phyloP scores from a whole-genome alignment of 345 rosid species.

The Lenwebbia sp. region DNA sequence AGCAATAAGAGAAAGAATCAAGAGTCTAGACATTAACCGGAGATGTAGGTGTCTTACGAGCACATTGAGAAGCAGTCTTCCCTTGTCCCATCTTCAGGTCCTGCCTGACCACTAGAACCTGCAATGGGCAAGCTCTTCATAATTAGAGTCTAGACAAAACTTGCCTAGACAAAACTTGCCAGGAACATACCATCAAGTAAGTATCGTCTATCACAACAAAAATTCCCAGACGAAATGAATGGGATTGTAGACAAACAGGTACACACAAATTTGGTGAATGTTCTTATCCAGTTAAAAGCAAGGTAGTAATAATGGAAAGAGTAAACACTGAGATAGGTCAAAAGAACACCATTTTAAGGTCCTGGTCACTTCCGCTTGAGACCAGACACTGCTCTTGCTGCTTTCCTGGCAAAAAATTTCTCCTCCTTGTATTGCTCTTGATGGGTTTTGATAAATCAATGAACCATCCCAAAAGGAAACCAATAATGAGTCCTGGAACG shows the following conservation, averaged over 20 bases:
- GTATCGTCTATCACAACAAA: neutral
- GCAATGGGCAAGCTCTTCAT: conserved; percentile 8
- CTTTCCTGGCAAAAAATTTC: conserved; percentile 49
- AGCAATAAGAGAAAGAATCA: neutral
- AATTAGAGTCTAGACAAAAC: neutral
- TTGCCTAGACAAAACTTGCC: neutral
- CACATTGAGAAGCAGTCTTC: conserved; percentile 83
- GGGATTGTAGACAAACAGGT: neutral
- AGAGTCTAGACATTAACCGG: neutral
- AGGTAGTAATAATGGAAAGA: too few relatives aligned
- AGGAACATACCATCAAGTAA: neutral
- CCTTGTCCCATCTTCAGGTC: conserved; percentile 89
- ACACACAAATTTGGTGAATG: neutral
- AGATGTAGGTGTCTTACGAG: conserved; percentile 43
- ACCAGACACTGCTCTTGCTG: conserved; percentile 23
- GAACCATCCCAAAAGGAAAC: conserved; percentile 74
- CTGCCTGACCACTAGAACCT: conserved; percentile 89
- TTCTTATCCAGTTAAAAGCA: neutral
- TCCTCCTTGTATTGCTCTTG: conserved; percentile 31
- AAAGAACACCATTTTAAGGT: conserved; percentile 67
- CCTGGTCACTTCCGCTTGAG: conserved; percentile 34
- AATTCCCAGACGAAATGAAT: neutral
- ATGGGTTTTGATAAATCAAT: conserved; percentile 56
- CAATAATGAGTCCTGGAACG: conserved; percentile 70
- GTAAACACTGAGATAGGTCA: neutral